Conservation (phyloP, 2,329 filamentous ascomycete species). For the Neodidymelliopsis sp. region DNA sequence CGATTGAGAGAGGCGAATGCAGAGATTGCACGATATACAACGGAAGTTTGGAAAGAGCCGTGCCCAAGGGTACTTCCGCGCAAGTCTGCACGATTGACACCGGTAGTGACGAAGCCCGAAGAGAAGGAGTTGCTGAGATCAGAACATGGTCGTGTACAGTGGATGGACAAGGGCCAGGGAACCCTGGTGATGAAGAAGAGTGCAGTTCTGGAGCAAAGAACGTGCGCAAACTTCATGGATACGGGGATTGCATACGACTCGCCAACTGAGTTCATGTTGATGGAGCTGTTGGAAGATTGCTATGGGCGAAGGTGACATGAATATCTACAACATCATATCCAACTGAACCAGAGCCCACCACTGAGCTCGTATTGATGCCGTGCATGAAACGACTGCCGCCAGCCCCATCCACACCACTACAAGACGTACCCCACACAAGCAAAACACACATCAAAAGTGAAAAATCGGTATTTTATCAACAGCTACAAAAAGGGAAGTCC, state of each 20-base stretch:
- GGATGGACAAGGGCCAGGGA: constrained; percentile 6
- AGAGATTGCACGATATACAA: constrained; percentile 5
- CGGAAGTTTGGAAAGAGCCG: constrained; percentile 22
- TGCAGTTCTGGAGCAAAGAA: not conserved
- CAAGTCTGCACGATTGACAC: constrained; percentile 15
- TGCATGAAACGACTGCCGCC: too few species aligned
- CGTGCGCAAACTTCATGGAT: constrained; percentile 9
- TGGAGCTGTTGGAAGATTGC: constrained; percentile 15
- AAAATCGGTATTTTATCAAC: too few species aligned
- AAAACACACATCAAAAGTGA: too few species aligned
- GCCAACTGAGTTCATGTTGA: constrained; percentile 15
- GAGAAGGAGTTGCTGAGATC: constrained; percentile 10
- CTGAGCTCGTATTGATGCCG: too few species aligned
- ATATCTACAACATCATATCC: not conserved
- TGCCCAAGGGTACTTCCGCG: constrained; percentile 7
- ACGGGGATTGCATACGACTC: constrained; percentile 12
- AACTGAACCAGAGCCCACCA: too few species aligned
- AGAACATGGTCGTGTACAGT: not conserved
- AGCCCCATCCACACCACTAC: too few species aligned
- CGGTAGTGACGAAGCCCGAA: constrained; percentile 6
- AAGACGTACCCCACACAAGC: too few species aligned
- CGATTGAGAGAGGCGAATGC: not conserved
- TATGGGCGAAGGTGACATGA: constrained; percentile 6
- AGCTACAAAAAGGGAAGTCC: too few species aligned
- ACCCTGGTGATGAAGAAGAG: constrained; percentile 8